These are phyloP conservation scores for Anthracocystis panici-leucophaei DNA, from an alignment of 1,284 basidiomycete species.

Conservation along the genomic window DNA sequence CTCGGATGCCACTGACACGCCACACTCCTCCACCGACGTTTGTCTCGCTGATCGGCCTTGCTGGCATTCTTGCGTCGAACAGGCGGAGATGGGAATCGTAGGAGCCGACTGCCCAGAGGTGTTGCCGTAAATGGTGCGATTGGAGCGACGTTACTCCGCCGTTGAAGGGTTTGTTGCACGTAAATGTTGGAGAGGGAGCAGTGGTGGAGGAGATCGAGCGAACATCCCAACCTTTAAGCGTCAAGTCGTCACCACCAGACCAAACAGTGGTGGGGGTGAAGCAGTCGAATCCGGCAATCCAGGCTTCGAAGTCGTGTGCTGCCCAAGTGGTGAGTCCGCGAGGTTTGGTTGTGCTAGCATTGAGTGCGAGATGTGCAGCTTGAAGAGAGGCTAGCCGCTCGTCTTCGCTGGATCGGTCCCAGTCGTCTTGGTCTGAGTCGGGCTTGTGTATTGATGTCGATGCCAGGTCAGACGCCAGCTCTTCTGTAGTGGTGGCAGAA, in stretches of 20 bases:
- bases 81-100: constrained; percentile 86
- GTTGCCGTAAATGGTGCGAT: constrained; percentile 81
- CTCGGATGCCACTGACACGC: constrained; percentile 94
- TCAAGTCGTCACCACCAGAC: constrained; percentile 94
- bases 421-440: constrained; percentile 19
- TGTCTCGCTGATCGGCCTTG: constrained; percentile 75
- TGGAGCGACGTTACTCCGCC: constrained; percentile 94
- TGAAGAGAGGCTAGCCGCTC: constrained; percentile 20
- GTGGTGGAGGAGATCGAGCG: constrained; percentile 50
- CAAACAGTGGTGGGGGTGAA: constrained; percentile 78
- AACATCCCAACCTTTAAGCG: constrained; percentile 89
- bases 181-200: constrained; percentile 74
- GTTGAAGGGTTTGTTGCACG: constrained; percentile 82
- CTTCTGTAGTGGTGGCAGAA: constrained; percentile 3
- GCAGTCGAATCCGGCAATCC: constrained; percentile 91
- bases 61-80: constrained; percentile 83
- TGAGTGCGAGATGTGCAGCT: constrained; percentile 22
- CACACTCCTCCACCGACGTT: constrained; percentile 92
- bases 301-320: constrained; percentile 94
- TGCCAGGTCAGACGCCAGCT: background rate
- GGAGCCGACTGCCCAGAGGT: constrained; percentile 90
- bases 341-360: constrained; percentile 28
- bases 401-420: constrained; percentile 5
- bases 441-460: constrained; percentile 19
- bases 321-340: constrained; percentile 74